phyloP scores from a whole-genome alignment of 106 monocot genomes.

The Dioscorea alata region DNA sequence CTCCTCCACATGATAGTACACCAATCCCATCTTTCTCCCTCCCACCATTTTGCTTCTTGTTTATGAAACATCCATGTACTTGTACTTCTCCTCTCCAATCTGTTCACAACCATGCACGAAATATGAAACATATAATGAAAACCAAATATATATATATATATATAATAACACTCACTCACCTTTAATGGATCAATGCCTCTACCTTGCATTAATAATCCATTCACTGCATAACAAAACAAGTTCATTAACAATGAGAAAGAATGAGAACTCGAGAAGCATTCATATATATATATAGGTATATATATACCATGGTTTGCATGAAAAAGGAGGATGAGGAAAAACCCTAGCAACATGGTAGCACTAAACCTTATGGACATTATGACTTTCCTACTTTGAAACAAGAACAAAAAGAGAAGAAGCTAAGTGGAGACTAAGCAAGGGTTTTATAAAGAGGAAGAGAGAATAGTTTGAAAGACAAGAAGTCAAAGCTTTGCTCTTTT shows the following conservation, averaged over 20 bases:
- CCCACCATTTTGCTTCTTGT: background rate
- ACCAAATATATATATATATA: too few species aligned
- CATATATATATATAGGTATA: too few species aligned
- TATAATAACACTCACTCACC: too few species aligned
- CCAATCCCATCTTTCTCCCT: background rate
- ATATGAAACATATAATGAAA: too few species aligned
- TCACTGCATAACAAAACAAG: too few species aligned
- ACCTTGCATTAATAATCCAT: too few species aligned
- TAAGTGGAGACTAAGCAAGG: background rate
- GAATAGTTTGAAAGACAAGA: background rate
- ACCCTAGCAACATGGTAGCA: background rate
- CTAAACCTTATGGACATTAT: background rate
- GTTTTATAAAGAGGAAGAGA: constrained; percentile 11
- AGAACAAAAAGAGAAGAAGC: constrained; percentile 3
- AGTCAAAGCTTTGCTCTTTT: constrained; percentile 29
- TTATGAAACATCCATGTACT: too few species aligned
- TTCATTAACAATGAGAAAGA: too few species aligned
- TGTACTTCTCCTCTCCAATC: too few species aligned
- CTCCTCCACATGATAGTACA: background rate
- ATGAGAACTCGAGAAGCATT: too few species aligned
- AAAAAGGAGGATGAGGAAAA: background rate
- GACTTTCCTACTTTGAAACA: constrained; percentile 9
- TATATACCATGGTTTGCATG: background rate
- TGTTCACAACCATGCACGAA: too few species aligned
- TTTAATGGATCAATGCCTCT: too few species aligned